Percentiles rank a stretch among this genome's conserved stretches.
These are phyloP conservation scores for Lichtheimia ornata DNA, from an alignment of 371 early-diverging fungal species.

Conservation along the genomic window DNA sequence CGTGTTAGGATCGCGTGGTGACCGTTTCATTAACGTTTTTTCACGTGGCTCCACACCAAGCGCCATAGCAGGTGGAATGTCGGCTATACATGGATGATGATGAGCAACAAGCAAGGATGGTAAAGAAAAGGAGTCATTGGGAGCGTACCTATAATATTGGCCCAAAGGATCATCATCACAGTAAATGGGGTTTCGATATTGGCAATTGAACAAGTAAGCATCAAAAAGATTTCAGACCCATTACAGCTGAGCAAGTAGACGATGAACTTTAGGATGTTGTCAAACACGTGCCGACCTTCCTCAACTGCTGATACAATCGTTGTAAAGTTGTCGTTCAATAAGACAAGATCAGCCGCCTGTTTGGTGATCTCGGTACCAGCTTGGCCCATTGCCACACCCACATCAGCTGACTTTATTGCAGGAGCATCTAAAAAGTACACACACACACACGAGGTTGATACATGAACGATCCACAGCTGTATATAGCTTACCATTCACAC, in stretches of 20 bases:
- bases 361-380: conserved; percentile 89
- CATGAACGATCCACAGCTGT: background rate
- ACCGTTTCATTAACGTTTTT: conserved; percentile 72
- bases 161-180: conserved; percentile 56
- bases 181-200: conserved; percentile 53
- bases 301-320: conserved; percentile 78
- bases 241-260: conserved; percentile 87
- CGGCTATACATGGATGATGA: conserved; percentile 16
- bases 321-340: conserved; percentile 82
- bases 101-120: background rate
- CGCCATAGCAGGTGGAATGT: conserved; percentile 80
- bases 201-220: conserved; percentile 50
- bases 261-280: conserved; percentile 90
- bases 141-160: conserved; percentile 48
- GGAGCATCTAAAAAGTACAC: conserved; percentile 69
- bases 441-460: too few relatives aligned
- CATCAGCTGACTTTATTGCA: conserved; percentile 89
- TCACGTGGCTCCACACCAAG: conserved; percentile 82
- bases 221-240: conserved; percentile 66
- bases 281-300: conserved; percentile 84
- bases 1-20: conserved; percentile 65
- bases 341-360: conserved; percentile 86
- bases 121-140: conserved; percentile 12
- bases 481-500: conserved; percentile 63
- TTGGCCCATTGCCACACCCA: conserved; percentile 92